Evolutionary conservation across 371 early-diverging fungal genomes (phyloP).

Genomic region (Rozella allomycis): DNA sequence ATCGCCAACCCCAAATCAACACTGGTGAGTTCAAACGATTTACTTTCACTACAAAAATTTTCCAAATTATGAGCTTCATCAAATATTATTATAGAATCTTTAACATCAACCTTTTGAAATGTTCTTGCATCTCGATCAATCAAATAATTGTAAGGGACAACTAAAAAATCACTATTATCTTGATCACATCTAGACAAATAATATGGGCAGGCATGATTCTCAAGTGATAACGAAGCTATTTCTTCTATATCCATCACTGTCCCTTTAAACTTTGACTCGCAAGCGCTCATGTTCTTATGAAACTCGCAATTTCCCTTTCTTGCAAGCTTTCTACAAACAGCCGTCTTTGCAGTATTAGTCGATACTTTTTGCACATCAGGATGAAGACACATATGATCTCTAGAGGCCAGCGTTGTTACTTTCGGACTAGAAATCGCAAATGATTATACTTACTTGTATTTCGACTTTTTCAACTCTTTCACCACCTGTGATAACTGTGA

Average conservation of each 20-base stretch:
- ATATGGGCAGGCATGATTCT: constrained; percentile 51
- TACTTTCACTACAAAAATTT: constrained; percentile 20
- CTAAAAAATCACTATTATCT: constrained; percentile 46
- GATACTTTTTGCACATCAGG: constrained; percentile 3
- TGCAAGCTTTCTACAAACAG: constrained; percentile 36
- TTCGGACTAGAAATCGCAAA: constrained; percentile 12
- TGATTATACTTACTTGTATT: constrained; percentile 18
- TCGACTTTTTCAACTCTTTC: constrained; percentile 57
- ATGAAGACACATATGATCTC: constrained; percentile 12
- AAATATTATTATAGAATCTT: constrained; percentile 48
- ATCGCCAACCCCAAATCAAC: constrained; percentile 7
- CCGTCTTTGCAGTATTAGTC: constrained; percentile 3
- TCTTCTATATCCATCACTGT: constrained; percentile 66
- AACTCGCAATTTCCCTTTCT: constrained; percentile 8
- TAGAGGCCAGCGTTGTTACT: constrained; percentile 6
- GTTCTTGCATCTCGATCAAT: constrained; percentile 40
- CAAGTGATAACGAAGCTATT: constrained; percentile 37
- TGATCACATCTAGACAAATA: constrained; percentile 39
- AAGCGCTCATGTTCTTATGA: not conserved
- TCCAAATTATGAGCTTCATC: constrained; percentile 58
- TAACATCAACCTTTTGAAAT: constrained; percentile 14
- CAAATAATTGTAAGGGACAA: constrained; percentile 83
- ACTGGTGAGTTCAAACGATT: constrained; percentile 21
- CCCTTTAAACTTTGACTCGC: constrained; percentile 7
- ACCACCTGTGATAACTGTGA: constrained; percentile 84